These are phyloP conservation scores for Saccharum spontaneum DNA, from an alignment of 176 grass and related monocot species.

Conservation along the genomic window DNA sequence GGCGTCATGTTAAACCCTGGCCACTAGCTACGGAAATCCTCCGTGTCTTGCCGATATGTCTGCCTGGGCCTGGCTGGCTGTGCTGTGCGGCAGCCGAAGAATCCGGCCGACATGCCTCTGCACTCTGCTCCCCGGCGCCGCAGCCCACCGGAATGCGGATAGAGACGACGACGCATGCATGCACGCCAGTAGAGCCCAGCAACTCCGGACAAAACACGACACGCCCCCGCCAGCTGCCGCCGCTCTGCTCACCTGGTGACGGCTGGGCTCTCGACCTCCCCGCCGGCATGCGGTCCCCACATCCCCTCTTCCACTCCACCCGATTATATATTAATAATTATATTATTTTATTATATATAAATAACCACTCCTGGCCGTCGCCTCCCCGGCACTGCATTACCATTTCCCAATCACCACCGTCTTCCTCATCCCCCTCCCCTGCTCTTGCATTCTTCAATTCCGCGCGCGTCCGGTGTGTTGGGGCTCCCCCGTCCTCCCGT, in stretches of 20 bases:
- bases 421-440: not conserved
- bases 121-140: not conserved
- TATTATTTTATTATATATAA: not conserved
- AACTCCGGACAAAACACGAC: not conserved
- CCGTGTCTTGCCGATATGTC: not conserved
- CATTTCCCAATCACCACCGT: not conserved
- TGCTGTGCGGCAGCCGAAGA: not conserved
- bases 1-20: not conserved
- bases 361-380: not conserved
- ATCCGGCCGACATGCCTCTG: not conserved
- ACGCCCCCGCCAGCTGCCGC: not conserved
- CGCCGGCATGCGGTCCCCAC: slow-evolving; percentile 23
- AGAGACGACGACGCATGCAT: not conserved
- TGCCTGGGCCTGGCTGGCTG: not conserved
- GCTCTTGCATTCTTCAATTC: not conserved
- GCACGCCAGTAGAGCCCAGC: not conserved
- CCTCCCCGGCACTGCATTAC: not conserved
- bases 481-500: not conserved
- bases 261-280: not conserved
- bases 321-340: not conserved
- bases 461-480: not conserved
- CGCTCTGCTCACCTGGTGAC: not conserved
- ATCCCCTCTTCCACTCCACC: not conserved
- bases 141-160: not conserved
- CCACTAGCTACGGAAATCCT: not conserved